Conservation (phyloP, 2,329 filamentous ascomycete species). For the Tothia fuscella region DNA sequence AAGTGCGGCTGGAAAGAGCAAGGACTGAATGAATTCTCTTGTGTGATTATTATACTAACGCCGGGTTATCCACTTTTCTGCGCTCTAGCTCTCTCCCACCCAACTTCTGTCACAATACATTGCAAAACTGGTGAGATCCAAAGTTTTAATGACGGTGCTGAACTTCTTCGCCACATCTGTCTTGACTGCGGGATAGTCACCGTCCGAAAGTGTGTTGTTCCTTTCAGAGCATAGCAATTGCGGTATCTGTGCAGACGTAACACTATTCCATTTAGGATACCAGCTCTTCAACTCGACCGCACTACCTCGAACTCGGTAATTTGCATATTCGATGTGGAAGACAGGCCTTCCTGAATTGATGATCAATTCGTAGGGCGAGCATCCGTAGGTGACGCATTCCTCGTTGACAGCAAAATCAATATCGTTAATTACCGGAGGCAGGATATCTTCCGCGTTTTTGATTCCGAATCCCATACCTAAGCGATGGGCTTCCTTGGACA, state of each 20-base stretch:
- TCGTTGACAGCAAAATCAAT: constrained; percentile 24
- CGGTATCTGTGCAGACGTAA: too few species aligned
- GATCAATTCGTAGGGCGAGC: constrained; percentile 17
- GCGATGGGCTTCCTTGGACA: constrained; percentile 17
- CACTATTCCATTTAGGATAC: too few species aligned
- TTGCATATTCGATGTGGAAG: constrained; percentile 23
- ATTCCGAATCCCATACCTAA: constrained; percentile 20
- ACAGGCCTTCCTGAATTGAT: constrained; percentile 21
- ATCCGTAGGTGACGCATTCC: constrained; percentile 18
- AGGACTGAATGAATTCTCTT: too few species aligned
- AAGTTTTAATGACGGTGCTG: constrained; percentile 3
- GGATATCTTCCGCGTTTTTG: constrained; percentile 21
- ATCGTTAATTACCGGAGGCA: constrained; percentile 14
- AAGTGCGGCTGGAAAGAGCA: too few species aligned
- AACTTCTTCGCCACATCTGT: background rate
- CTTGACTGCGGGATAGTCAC: background rate
- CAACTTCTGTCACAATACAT: constrained; percentile 1
- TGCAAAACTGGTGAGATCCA: background rate
- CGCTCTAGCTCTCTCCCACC: background rate
- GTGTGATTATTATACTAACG: too few species aligned
- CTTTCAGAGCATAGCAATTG: background rate
- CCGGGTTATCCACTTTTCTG: too few species aligned
- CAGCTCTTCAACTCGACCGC: constrained; percentile 12
- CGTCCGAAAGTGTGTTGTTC: background rate
- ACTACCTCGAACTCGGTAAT: constrained; percentile 4